These are phyloP conservation scores for Solanum piurae DNA, from an alignment of 257 asterid species.

Conservation along the genomic window DNA sequence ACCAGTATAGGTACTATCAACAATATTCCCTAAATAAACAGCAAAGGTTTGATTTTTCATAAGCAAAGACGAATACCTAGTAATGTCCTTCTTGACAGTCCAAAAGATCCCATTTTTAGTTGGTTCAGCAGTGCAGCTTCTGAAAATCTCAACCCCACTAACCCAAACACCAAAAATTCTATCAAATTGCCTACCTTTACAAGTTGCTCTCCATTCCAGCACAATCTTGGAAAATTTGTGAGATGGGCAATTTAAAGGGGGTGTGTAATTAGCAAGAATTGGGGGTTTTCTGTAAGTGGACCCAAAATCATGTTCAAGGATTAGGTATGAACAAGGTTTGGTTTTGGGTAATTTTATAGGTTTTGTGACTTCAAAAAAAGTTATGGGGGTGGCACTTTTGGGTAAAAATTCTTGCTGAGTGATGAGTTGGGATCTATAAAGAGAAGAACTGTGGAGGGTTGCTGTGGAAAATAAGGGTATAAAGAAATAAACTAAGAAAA, in stretches of 20 bases:
- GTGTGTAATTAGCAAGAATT: slow-evolving; percentile 32
- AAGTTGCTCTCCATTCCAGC: slow-evolving; percentile 60
- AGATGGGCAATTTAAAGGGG: slow-evolving; percentile 40
- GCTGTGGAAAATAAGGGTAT: slow-evolving; percentile 19
- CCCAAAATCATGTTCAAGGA: slow-evolving; percentile 52
- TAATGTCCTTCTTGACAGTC: slow-evolving; percentile 64
- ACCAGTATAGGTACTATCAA: slow-evolving; percentile 62
- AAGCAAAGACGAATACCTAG: slow-evolving; percentile 61
- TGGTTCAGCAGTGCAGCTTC: slow-evolving; percentile 88
- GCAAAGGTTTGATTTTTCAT: slow-evolving; percentile 40
- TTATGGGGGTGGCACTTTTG: slow-evolving; percentile 16
- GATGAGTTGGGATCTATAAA: slow-evolving; percentile 8
- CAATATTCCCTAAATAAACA: slow-evolving; percentile 51
- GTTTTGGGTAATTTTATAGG: slow-evolving; percentile 45
- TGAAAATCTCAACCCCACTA: slow-evolving; percentile 68
- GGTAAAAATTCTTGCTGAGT: background rate
- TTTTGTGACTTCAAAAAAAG: slow-evolving; percentile 50
- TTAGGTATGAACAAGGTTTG: slow-evolving; percentile 25
- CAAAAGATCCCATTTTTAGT: slow-evolving; percentile 32
- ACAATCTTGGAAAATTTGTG: slow-evolving; percentile 39
- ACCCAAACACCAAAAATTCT: slow-evolving; percentile 79
- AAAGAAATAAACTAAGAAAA: slow-evolving; percentile 3
- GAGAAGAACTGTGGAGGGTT: slow-evolving; percentile 16
- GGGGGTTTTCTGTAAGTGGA: slow-evolving; percentile 49
- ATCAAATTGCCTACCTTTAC: slow-evolving; percentile 73